Evolutionary conservation across 1,284 basidiomycete species (phyloP), one percentile per base, ranked within the genome.

Genomic region (Cryptococcus sp.): DNA sequence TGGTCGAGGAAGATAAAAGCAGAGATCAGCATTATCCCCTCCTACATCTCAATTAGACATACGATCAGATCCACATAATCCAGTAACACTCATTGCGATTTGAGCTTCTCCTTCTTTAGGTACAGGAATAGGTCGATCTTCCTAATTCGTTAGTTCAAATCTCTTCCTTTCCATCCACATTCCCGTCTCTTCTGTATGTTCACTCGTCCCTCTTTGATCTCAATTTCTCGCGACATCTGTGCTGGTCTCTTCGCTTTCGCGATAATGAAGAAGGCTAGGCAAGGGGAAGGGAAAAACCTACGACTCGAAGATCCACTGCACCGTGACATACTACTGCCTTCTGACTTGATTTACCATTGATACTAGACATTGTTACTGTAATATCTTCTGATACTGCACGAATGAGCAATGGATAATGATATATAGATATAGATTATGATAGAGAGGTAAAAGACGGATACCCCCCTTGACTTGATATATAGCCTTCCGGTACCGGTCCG

Each of bases 31-130:
- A 18, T 46, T 28, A 5, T 11, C 28, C 28, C 4, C 23, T 40
- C 14, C 22, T 37, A 14, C 9, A n/a, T 10, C 9, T 2, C 7
- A 19, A 45, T 16, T 23, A 42, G n/a, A 77, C 86, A 69, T 66
- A 91, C 88, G 75, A 74, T 94, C 91, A 53, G 85, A 88, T 48
- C 91, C 93, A 68, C 93, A 98, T 48, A 97, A 82, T 48, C 92
- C 93, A 11, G 92, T 97, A 39, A 88, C 80, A 48, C 81, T 79
- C 59, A 96, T 68, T 40, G 67, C 65, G 48, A 76, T 67, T 57
- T 74, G 73, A 10, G 66, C 75, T 55, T 76, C 69, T 25, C 66
- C 69, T 28, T 61, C 58, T n/a, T 63, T 68, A 21, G 74, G 68
- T 4, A 58, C 59, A 14, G 76, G 76, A 46, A 76, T 66, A 4